phyloP scores from a whole-genome alignment of 306 rosid species.

The apple (Malus domestica) region ASM211411v1 NC_041802.1:30466001-30466500 shows the following conservation, averaged over 20 bases:
- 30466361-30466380: neutral
- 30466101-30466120: constrained; percentile 85
- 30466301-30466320: neutral
- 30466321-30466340: neutral
- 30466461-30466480: constrained; percentile 72
- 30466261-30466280: constrained; percentile 88
- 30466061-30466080: constrained; percentile 67
- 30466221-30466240: constrained; percentile 89
- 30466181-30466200: constrained; percentile 64
- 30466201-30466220: constrained; percentile 65
- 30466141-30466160: constrained; percentile 66
- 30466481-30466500: constrained; percentile 73
- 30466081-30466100: constrained; percentile 60
- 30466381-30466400: neutral
- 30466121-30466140: constrained; percentile 80
- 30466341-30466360: neutral
- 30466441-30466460: constrained; percentile 16
- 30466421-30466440: neutral
- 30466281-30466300: constrained; percentile 45
- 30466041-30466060: constrained; percentile 78
- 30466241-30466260: constrained; percentile 87
- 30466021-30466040: constrained; percentile 92
- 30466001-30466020: constrained; percentile 56
- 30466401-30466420: neutral
- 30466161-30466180: constrained; percentile 46